Percentiles rank a stretch among this genome's conserved stretches.
These are phyloP conservation scores for Haematococcus sp. DNA, from an alignment of 139 green algal genomes.

Conservation along the genomic window DNA sequence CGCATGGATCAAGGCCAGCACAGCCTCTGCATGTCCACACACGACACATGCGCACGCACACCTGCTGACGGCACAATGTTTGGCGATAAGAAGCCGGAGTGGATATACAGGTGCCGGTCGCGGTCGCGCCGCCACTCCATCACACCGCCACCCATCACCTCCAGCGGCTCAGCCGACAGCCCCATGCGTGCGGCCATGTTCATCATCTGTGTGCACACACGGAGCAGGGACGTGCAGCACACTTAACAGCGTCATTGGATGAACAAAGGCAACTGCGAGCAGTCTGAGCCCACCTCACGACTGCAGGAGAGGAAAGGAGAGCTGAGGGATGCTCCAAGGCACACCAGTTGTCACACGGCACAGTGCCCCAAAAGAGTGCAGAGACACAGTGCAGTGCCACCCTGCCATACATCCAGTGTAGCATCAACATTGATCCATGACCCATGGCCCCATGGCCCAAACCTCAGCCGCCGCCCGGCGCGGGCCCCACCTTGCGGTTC, in stretches of 20 bases:
- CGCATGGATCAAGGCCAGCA: background rate
- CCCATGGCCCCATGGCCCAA: too few relatives aligned
- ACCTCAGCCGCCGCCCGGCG: too few relatives aligned
- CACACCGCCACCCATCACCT: conserved; percentile 57
- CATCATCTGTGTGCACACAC: conserved; percentile 32
- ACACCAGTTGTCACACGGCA: too few relatives aligned
- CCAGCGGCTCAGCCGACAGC: conserved; percentile 34
- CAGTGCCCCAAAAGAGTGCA: too few relatives aligned
- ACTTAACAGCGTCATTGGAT: background rate
- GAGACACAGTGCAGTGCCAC: too few relatives aligned
- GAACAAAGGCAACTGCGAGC: too few relatives aligned
- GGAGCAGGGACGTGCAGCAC: background rate
- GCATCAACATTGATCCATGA: too few relatives aligned
- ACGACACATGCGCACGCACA: background rate
- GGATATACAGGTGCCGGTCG: conserved; percentile 41
- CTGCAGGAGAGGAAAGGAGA: too few relatives aligned
- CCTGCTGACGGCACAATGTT: too few relatives aligned
- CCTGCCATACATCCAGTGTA: too few relatives aligned
- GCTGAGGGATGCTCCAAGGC: too few relatives aligned
- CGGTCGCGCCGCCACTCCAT: conserved; percentile 63
- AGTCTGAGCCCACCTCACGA: too few relatives aligned
- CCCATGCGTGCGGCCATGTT: conserved; percentile 8
- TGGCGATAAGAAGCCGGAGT: conserved; percentile 23
- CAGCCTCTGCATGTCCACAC: background rate
- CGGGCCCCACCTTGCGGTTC: conserved; percentile 32